Evolutionary conservation across 2,329 filamentous ascomycete genomes (phyloP).

Genomic region (Aspergillus sp.): DNA sequence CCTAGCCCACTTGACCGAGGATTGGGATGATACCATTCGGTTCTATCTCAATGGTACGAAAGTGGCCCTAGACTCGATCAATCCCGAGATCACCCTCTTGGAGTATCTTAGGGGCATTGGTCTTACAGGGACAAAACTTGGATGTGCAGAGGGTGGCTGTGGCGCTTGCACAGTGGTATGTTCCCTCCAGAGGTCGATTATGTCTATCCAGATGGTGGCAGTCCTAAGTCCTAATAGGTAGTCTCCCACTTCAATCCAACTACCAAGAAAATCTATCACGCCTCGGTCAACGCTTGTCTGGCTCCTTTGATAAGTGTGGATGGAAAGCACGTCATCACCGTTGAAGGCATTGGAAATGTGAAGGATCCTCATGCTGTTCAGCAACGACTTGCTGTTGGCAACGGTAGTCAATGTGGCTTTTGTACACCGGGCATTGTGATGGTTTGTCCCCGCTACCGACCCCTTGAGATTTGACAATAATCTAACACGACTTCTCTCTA

Average conservation of each 20-base stretch:
- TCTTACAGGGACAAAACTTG: constrained; percentile 91
- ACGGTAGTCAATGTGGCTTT: constrained; percentile 93
- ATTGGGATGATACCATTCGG: constrained; percentile 80
- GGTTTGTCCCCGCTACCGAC: constrained; percentile 38
- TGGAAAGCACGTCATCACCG: constrained; percentile 96
- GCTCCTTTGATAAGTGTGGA: constrained; percentile 90
- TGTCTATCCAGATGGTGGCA: neutral
- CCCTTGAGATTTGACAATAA: neutral
- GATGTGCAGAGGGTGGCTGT: constrained; percentile 94
- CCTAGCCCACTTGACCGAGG: constrained; percentile 64
- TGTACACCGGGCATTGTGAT: constrained; percentile 98
- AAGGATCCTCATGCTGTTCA: constrained; percentile 85
- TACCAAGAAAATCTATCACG: constrained; percentile 90
- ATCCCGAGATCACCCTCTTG: constrained; percentile 86
- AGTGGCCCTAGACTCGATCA: constrained; percentile 78
- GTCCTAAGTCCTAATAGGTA: constrained; percentile 49
- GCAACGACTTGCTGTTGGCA: constrained; percentile 83
- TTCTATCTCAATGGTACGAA: constrained; percentile 96
- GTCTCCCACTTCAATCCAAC: constrained; percentile 91
- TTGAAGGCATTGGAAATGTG: constrained; percentile 90
- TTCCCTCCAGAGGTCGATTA: neutral
- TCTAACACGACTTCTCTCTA: constrained; percentile 22
- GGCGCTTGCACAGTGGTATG: constrained; percentile 57
- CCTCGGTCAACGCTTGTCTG: constrained; percentile 92
- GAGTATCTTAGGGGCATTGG: constrained; percentile 93